phyloP scores from a whole-genome alignment of 2,329 filamentous ascomycete genomes.

The Phoma herbarum region DNA sequence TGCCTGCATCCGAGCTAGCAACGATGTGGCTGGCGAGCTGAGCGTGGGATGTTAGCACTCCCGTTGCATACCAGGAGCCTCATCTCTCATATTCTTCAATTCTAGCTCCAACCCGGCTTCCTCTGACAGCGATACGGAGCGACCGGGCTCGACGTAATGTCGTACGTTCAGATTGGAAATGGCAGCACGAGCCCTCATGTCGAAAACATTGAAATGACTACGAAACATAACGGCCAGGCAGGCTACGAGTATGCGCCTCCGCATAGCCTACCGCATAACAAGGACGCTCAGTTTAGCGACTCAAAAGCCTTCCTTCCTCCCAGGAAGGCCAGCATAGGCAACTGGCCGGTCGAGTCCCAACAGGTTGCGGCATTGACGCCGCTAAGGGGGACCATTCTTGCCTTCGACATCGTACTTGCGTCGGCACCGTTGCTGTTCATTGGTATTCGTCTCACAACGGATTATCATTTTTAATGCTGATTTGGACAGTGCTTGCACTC shows the following conservation, averaged over 20 bases:
- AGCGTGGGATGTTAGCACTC: not conserved
- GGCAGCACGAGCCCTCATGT: not conserved
- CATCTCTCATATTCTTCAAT: not conserved
- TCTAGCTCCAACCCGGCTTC: not conserved
- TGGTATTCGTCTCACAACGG: constrained; percentile 22
- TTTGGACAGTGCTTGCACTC: constrained; percentile 33
- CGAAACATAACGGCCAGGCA: not conserved
- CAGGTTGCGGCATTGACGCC: constrained; percentile 33
- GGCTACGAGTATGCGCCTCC: constrained; percentile 12
- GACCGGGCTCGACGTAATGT: constrained; percentile 10
- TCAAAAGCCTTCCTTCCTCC: constrained; percentile 10
- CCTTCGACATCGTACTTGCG: constrained; percentile 37
- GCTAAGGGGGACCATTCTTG: constrained; percentile 27
- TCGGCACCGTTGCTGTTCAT: constrained; percentile 41
- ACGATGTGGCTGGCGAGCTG: no score
- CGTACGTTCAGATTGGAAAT: constrained; percentile 4
- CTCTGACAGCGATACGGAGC: not conserved
- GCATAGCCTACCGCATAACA: constrained; percentile 6
- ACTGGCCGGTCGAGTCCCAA: constrained; percentile 32
- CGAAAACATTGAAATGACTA: constrained; percentile 9
- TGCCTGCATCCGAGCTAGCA: no score
- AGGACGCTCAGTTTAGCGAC: constrained; percentile 6
- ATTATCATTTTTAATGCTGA: no score
- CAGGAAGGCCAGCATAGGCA: not conserved
- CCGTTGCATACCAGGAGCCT: not conserved